These are phyloP conservation scores for Botrytis fabae DNA, from an alignment of 2,329 filamentous ascomycete species.

Conservation along the genomic window DNA sequence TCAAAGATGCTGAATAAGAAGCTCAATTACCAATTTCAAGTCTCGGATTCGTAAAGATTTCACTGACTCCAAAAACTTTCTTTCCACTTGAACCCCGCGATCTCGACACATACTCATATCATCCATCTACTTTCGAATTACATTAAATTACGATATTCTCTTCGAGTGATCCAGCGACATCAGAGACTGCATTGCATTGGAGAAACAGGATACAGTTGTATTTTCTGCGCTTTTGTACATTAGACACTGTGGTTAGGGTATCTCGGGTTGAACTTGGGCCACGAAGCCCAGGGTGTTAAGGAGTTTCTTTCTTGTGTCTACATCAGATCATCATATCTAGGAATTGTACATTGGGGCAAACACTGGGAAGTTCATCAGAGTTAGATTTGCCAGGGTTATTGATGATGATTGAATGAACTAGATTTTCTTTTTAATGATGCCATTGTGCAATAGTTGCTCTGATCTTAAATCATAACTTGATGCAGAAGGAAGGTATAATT, in stretches of 20 bases:
- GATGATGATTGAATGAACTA: conserved; percentile 21
- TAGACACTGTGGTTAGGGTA: conserved; percentile 20
- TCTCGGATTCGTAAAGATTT: neutral
- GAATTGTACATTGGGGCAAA: conserved; percentile 18
- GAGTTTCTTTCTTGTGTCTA: conserved; percentile 17
- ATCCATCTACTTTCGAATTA: neutral
- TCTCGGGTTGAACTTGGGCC: conserved; percentile 17
- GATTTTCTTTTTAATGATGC: conserved; percentile 8
- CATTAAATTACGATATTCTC: conserved; percentile 8
- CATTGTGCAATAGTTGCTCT: neutral
- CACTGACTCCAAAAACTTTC: neutral
- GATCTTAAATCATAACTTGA: neutral
- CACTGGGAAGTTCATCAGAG: conserved; percentile 16
- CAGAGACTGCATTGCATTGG: conserved; percentile 25
- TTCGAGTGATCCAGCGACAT: neutral
- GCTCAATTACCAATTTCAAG: neutral
- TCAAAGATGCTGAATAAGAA: conserved; percentile 54
- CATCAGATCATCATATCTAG: conserved; percentile 8
- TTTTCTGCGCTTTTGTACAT: conserved; percentile 22
- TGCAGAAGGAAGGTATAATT: neutral
- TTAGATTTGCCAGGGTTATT: conserved; percentile 16
- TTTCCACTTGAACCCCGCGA: neutral
- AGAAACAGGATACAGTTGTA: conserved; percentile 23
- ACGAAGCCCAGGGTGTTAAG: conserved; percentile 13
- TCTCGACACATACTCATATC: neutral